Percentiles rank a stretch among this genome's conserved stretches.
Conservation (phyloP, 176 grass and related monocot genomes). For the Melocanna baccifera region DNA sequence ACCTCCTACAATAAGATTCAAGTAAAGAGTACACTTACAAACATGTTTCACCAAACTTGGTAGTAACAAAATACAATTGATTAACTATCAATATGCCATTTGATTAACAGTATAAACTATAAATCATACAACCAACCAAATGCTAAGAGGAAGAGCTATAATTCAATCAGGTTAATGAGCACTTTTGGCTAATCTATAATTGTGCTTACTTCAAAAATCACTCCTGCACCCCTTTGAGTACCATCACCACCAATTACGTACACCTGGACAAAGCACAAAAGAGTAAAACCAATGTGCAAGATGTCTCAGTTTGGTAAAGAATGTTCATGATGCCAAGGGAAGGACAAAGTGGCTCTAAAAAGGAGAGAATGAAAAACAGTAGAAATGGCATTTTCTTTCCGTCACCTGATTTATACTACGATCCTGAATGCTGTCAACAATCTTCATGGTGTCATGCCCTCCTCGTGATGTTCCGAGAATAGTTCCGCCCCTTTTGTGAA, state of each 20-base stretch:
- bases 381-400: neutral
- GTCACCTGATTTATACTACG: conserved; percentile 93
- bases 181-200: neutral
- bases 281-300: conserved; percentile 1
- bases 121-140: neutral
- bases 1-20: conserved; percentile 61
- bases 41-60: neutral
- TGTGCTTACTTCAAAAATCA: conserved; percentile 81
- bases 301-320: conserved; percentile 8
- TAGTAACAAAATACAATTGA: conserved; percentile 1
- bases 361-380: neutral
- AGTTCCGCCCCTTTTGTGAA: conserved; percentile 95
- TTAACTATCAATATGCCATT: neutral
- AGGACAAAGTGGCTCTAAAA: neutral
- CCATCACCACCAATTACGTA: conserved; percentile 97
- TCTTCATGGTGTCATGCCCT: conserved; percentile 88
- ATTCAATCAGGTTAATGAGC: neutral
- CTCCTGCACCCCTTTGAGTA: conserved; percentile 83
- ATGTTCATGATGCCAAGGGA: neutral
- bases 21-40: conserved; percentile 4
- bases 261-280: conserved; percentile 44
- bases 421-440: conserved; percentile 93
- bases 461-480: conserved; percentile 87
- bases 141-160: neutral
- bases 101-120: neutral